These are phyloP conservation scores for Trypanosoma lewisi DNA, from an alignment of 208 protist genomes.

Conservation along the genomic window DNA sequence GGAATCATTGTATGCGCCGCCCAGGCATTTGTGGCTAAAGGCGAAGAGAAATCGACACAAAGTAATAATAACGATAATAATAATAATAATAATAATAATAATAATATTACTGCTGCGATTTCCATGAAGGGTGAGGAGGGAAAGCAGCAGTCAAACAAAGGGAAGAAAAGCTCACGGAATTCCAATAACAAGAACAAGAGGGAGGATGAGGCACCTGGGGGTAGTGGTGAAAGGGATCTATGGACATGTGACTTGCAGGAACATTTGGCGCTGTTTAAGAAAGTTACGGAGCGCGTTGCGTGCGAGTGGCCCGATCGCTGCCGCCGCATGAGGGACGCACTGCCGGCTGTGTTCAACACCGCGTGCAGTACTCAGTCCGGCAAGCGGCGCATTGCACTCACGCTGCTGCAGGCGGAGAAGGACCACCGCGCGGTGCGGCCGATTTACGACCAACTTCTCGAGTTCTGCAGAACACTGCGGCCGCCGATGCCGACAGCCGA, in stretches of 20 bases:
- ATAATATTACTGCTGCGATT: background rate
- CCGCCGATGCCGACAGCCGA: constrained; percentile 35
- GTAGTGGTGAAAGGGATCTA: constrained; percentile 26
- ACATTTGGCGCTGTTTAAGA: constrained; percentile 43
- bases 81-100: constrained; percentile 3
- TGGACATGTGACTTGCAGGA: constrained; percentile 56
- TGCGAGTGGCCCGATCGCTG: constrained; percentile 31
- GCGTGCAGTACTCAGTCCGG: constrained; percentile 7
- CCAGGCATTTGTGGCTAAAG: constrained; percentile 46
- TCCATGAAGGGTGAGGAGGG: background rate
- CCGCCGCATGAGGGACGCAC: constrained; percentile 1
- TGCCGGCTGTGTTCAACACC: constrained; percentile 11
- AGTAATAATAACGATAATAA: constrained; percentile 1
- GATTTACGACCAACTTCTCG: constrained; percentile 43
- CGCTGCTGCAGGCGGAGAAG: constrained; percentile 27
- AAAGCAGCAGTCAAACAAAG: constrained; percentile 1
- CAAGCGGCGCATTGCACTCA: constrained; percentile 36
- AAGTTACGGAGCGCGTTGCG: constrained; percentile 36
- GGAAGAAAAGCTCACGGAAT: constrained; percentile 4
- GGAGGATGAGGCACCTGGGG: background rate
- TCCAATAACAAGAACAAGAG: constrained; percentile 5
- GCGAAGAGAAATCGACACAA: constrained; percentile 31
- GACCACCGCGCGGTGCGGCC: constrained; percentile 21
- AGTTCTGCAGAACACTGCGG: constrained; percentile 43
- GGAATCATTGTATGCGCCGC: constrained; percentile 72